phyloP scores from a whole-genome alignment of 805 yeast species.

The Pichia insulana region DNA sequence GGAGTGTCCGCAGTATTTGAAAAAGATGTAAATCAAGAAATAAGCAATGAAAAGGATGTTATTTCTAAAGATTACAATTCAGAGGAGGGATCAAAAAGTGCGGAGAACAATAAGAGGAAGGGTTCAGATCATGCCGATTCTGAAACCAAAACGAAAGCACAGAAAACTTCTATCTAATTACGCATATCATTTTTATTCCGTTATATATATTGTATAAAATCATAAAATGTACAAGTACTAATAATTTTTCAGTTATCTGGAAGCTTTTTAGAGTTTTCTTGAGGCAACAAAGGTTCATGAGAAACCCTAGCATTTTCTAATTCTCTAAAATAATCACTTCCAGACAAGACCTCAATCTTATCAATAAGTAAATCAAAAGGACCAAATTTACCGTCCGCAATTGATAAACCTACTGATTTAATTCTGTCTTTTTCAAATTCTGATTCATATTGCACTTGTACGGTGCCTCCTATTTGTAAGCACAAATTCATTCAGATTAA shows the following conservation, averaged over 20 bases:
- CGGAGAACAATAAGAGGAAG: too few relatives aligned
- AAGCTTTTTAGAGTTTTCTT: neutral
- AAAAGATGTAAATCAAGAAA: neutral
- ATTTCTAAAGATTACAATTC: too few relatives aligned
- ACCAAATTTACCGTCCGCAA: conserved; percentile 70
- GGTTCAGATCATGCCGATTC: too few relatives aligned
- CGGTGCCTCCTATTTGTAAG: conserved; percentile 72
- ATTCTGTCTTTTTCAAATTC: conserved; percentile 55
- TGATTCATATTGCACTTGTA: conserved; percentile 44
- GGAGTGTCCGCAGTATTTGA: neutral
- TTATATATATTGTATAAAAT: neutral
- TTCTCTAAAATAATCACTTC: conserved; percentile 38
- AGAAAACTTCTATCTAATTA: too few relatives aligned
- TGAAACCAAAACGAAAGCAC: too few relatives aligned
- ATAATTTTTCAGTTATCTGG: too few relatives aligned
- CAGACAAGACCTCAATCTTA: conserved; percentile 62
- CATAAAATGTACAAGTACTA: too few relatives aligned
- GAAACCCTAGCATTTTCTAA: conserved; percentile 30
- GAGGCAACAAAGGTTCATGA: conserved; percentile 7
- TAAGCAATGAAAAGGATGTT: neutral
- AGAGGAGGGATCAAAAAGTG: too few relatives aligned
- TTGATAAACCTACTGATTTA: conserved; percentile 69
- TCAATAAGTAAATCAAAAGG: conserved; percentile 64
- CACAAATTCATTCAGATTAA: conserved; percentile 71
- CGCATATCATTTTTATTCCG: neutral